phyloP scores from a whole-genome alignment of 345 rosid genomes.

The Cardamine resedifolia region DNA sequence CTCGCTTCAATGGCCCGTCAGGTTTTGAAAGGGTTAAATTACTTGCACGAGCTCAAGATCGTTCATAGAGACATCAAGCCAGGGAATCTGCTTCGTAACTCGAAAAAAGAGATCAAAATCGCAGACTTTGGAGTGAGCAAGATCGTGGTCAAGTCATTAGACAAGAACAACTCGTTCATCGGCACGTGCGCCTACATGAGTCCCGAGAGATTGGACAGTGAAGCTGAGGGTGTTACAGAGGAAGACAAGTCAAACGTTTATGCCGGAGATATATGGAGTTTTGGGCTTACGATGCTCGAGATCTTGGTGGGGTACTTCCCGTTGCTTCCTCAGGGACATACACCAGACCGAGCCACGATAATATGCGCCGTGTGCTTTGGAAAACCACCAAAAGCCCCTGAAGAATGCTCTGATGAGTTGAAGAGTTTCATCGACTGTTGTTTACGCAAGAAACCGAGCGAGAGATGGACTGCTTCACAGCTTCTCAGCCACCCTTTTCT shows the following conservation, averaged over 20 bases:
- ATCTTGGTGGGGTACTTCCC: conserved; percentile 76
- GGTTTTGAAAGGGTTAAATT: conserved; percentile 58
- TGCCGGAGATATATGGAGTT: conserved; percentile 84
- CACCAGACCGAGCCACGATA: conserved; percentile 71
- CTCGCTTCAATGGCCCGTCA: conserved; percentile 59
- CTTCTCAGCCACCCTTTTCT: conserved; percentile 70
- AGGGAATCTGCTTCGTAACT: conserved; percentile 62
- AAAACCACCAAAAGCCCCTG: conserved; percentile 63
- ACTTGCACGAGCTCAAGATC: conserved; percentile 64
- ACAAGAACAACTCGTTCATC: conserved; percentile 73
- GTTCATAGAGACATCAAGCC: conserved; percentile 85
- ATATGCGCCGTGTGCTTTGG: conserved; percentile 82
- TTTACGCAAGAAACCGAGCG: conserved; percentile 66
- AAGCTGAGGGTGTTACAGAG: conserved; percentile 42
- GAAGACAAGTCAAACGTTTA: conserved; percentile 60
- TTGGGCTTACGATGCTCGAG: conserved; percentile 73
- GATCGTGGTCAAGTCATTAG: conserved; percentile 59
- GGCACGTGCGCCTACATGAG: conserved; percentile 96
- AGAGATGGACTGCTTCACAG: conserved; percentile 66
- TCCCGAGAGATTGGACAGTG: conserved; percentile 79
- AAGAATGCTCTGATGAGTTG: conserved; percentile 54
- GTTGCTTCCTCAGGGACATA: conserved; percentile 51
- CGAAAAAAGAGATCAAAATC: conserved; percentile 64
- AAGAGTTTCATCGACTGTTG: conserved; percentile 65
- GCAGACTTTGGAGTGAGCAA: conserved; percentile 84